phyloP scores from a whole-genome alignment of 2,329 filamentous ascomycete species.

The Ascochyta rabiei region DNA sequence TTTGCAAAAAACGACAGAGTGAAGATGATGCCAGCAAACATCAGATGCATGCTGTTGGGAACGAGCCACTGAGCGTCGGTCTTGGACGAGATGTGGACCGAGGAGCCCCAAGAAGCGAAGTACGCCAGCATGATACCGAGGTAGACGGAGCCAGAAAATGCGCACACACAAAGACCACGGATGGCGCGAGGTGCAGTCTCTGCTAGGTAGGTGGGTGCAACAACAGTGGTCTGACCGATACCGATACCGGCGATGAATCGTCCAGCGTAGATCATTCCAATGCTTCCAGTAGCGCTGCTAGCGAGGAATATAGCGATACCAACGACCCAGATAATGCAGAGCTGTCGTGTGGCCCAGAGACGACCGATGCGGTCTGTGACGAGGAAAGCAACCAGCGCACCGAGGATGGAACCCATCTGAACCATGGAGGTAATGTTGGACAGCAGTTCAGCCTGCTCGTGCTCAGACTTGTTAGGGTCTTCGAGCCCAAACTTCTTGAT shows the following conservation, averaged over 20 bases:
- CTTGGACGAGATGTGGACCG: conserved; percentile 57
- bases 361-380: conserved; percentile 54
- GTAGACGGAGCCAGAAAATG: conserved; percentile 75
- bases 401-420: conserved; percentile 75
- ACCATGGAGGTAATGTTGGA: conserved; percentile 82
- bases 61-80: conserved; percentile 62
- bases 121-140: conserved; percentile 77
- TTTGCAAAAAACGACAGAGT: conserved; percentile 70
- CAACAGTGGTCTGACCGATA: conserved; percentile 70
- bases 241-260: conserved; percentile 70
- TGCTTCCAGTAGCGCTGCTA: conserved; percentile 42
- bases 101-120: conserved; percentile 67
- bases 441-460: conserved; percentile 43
- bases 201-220: conserved; percentile 74
- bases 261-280: conserved; percentile 65
- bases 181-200: conserved; percentile 73
- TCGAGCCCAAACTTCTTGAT: conserved; percentile 46
- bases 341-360: conserved; percentile 51
- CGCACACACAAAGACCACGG: conserved; percentile 74
- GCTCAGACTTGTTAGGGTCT: conserved; percentile 33
- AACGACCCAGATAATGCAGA: conserved; percentile 50
- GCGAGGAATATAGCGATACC: conserved; percentile 52
- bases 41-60: conserved; percentile 76
- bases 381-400: conserved; percentile 67
- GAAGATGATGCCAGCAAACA: conserved; percentile 76